Base-by-base conservation (phyloP, 2,329 filamentous ascomycete genomes). In the Chaetothyriales sp. region DNA sequence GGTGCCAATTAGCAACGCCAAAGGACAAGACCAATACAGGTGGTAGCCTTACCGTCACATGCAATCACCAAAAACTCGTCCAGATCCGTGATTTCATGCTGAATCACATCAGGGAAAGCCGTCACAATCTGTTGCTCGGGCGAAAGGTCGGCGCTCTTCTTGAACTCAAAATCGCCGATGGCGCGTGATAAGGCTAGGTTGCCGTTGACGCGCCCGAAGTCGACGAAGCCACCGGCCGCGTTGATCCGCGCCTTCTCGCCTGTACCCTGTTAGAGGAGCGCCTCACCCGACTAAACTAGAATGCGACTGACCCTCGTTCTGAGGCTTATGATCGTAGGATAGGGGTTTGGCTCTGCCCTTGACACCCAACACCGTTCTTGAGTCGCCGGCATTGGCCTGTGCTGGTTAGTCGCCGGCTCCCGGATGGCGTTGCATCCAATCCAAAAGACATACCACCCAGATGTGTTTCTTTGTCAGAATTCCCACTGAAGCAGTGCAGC, bases 111-210 rank as follows among this genome's bases (percentile, higher is more conserved):
- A 19, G 92, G 92, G 69, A 83, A 96, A 5, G 92, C 92, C 15
- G 92, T 98, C 44, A 98, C 92, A 59, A 98, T 96, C 70, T 98
- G 92, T 66, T 94, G 86, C 72, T 98, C 92, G n/a, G 92, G 92
- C 2, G 90, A 83, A 46, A 98, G 80, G 64, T 95, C 89, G 60
- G 90, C 86, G 67, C 88, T 95, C 78, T 96, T 96, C 78, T 98
- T 98, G 78, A 98, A 98, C 68, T 98, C 92, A 65, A 98, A 98
- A 68, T 98, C 92, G 61, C 92, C 92, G 68, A 98, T 95, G 61
- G 92, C 92, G 68, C 92, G 85, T 55, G 92, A 98, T 55, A 98
- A 76, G 46, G 92, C 92, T 45, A 98, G 80, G 69, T 98, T 98
- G 66, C 92, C 92, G 68, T 98, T 98, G 62, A 98, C 92, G 65